Base-by-base conservation (phyloP, 2,329 filamentous ascomycete species). In the Magnaporthiopsis incrustans region DNA sequence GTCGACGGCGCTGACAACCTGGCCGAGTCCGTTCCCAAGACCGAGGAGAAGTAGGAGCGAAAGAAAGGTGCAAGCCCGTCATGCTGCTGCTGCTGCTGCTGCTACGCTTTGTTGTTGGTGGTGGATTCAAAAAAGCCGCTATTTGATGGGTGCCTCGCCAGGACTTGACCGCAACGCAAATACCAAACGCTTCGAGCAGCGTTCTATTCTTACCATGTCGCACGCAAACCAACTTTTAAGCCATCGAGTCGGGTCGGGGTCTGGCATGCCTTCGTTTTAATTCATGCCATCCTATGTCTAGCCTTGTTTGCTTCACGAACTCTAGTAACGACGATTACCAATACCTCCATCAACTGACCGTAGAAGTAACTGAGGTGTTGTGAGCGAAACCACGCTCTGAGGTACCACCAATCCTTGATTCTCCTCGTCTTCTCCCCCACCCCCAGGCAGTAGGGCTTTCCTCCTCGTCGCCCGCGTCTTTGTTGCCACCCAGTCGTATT, bases 1-100 rank as follows among this genome's bases (percentile, higher is more conserved):
- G 85, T 90, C 22, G 78, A 82, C 66, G 85, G 84, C 50, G 85
- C 85, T 33, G 86, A 82, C 33, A 88, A 88, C 71, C 76, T 78
- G 33, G 33, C 33, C 71, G 82, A 81, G 60, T 6, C 44, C 15
- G 44, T 14, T 12, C 33, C 33, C 44, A 22, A 65, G 25, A 1
- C 30, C 30, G 30, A 32, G 18, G 27, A 44, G 3, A 22, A 62
- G 59, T 60, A 60, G 15, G 30, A 25, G 14, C 1, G 6, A 18
- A 44, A 6, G 38, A 18, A 35, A 8, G 10, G 10, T 12, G 15
- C 38, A 35, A 30, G 7, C 30, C 12, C 33, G 11, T 35, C 33
- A 12, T 35, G 32, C 11, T 33, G 32, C 11, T 33, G 2, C 11
- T 33, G 32, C 11, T 33, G 8, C 7, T 32, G 30, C 7, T 33